Percentiles rank a stretch among this genome's conserved stretches.
Conservation (phyloP, 169 alveolate genomes). For the Plasmodium billcollinsi region DNA sequence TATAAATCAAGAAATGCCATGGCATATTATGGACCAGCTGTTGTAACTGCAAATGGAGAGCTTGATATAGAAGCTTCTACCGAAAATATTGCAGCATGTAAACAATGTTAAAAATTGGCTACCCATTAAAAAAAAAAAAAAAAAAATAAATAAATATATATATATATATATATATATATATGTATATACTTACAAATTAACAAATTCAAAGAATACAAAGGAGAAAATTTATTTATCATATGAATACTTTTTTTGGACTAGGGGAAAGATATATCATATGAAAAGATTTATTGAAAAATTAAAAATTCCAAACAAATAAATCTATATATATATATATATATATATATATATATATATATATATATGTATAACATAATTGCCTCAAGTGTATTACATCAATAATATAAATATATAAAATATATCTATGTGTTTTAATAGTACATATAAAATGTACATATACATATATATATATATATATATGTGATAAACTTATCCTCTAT, state of each 20-base stretch:
- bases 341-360: no score
- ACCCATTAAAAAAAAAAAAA: background rate
- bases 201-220: background rate
- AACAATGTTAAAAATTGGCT: slow-evolving; percentile 14
- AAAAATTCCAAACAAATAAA: no score
- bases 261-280: no score
- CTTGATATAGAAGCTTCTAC: slow-evolving; percentile 85
- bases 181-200: slow-evolving; percentile 2
- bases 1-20: slow-evolving; percentile 94
- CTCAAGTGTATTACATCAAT: no score
- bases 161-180: slow-evolving; percentile 11
- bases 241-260: no score
- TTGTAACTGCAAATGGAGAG: slow-evolving; percentile 92
- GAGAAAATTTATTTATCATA: background rate
- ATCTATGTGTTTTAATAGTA: no score
- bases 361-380: no score
- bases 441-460: background rate
- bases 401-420: no score
- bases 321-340: no score
- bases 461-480: slow-evolving; percentile 12
- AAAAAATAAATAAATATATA: background rate
- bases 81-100: slow-evolving; percentile 39
- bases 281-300: no score
- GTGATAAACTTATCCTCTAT: background rate
- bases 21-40: slow-evolving; percentile 96